Evolutionary conservation across 1,284 basidiomycete genomes (phyloP), one percentile per base, ranked within the genome.

Genomic region (Cryptococcus deneoformans): DNA sequence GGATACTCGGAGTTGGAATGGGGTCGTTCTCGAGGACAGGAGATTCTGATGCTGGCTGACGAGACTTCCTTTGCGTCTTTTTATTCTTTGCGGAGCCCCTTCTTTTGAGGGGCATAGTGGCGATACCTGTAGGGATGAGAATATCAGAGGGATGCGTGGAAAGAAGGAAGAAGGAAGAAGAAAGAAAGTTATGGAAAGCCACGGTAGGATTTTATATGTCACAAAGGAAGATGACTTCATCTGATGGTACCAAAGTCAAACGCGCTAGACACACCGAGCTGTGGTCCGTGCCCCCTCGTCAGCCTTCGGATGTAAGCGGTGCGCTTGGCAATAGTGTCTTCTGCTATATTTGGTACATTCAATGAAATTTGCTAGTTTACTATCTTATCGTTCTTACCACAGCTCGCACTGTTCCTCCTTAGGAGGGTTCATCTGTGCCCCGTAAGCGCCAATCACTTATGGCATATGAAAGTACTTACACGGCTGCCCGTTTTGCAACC

Each of bases 401-500:
- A 75, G 57, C 54, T 63, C 62, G 55, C 73, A 75, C 55, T 71
- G 69, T 35, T 73, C 65, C 56, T 69, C 56, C 55, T 74, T 74
- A 11, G 64, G 65, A 24, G 73, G 73, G 58, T 69, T 69, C 71
- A 71, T 74, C 63, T 62, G 46, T 44, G 36, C 40, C 14, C 20
- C n/a, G 34, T 40, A 14, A 40, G 39, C 16, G 29, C 16, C 9
- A 20, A 6, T n/a, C n/a, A 8, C 3, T 14, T 29, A 9, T 39
- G 35, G 5, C 16, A 16, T 6, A 4, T 34, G 24, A 16, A 9
- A 35, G 12, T 20, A 66, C 72, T 69, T 51, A 76, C 11, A 44
- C 63, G 61, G 10, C 69, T 68, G 7, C 77, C 77, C 9, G 53
- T 57, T 75, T n/a, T 75, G 62, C 78, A 79, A 16, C 65, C 59